phyloP scores from a whole-genome alignment of 495 filamentous ascomycete species.

The Entonaema liquescens region DNA sequence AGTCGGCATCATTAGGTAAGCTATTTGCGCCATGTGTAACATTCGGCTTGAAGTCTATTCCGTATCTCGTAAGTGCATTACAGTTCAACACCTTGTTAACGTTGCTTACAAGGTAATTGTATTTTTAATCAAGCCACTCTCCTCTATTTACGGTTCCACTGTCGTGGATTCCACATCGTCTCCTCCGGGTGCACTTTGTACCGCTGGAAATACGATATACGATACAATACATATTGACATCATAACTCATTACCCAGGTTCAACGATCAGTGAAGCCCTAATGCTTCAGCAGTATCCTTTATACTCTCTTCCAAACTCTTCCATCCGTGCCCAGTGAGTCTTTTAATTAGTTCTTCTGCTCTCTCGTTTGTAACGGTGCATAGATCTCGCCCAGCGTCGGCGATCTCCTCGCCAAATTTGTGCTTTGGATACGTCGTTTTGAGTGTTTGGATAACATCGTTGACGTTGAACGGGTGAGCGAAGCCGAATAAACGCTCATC shows the following conservation, averaged over 20 bases:
- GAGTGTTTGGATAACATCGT: conserved; percentile 15
- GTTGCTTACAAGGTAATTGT: not conserved
- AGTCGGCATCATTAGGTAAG: not conserved
- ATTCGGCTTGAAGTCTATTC: not conserved
- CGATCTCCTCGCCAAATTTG: conserved; percentile 11
- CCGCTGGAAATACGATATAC: not conserved
- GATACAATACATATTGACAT: not conserved
- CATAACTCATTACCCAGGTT: not conserved
- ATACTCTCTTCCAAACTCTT: conserved; percentile 31
- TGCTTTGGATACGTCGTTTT: conserved; percentile 21
- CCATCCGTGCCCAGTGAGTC: conserved; percentile 32
- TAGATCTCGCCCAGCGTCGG: conserved; percentile 10
- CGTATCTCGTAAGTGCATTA: not conserved
- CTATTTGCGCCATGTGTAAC: not conserved
- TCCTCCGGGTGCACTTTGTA: not conserved
- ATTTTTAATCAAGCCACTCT: too few species aligned
- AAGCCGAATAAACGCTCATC: conserved; percentile 29
- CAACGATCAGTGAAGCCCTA: not conserved
- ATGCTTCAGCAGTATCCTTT: not conserved
- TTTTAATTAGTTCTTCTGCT: conserved; percentile 33
- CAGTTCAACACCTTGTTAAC: not conserved
- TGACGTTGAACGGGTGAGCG: conserved; percentile 26
- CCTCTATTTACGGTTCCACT: too few species aligned
- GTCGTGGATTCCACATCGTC: too few species aligned
- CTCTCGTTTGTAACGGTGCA: conserved; percentile 37